Evolutionary conservation across 345 rosid species (phyloP), one percentile per base, ranked within the genome.

Genomic region (Hibiscus mutabilis): DNA sequence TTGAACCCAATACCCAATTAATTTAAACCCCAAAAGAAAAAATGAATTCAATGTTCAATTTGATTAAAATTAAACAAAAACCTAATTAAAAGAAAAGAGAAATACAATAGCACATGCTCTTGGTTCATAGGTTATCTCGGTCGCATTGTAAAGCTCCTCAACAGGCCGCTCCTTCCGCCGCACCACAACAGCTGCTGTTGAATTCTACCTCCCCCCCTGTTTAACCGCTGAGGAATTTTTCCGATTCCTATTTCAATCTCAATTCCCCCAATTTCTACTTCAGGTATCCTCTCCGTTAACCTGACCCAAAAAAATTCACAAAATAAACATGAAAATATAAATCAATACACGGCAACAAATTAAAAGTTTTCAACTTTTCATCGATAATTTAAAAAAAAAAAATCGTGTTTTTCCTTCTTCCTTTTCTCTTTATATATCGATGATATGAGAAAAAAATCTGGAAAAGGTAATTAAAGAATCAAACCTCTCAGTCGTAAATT

Each of bases 71-170:
- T 27, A 70, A 8, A 67, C 37, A 37, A 81, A 76, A 78, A 78
- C 86, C 81, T 73, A 80, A 75, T 37, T 72, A 46, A 65, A 76
- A 21, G 25, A 6, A 68, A 69, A 73, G 70, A 76, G 9, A 33
- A 11, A 62, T 42, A 65, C 21, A 24, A 52, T 59, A 66, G 73
- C 69, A 76, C 87, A 75, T 86, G 84, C 82, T 86, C 42, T 82
- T 21, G 82, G 83, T 76, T 56, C 76, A 59, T 13, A 70, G 80
- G 85, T 76, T 77, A 82, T 55, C 44, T 63, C 72, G 74, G 42
- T 35, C 70, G 77, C 84, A 80, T 84, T 75, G 70, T 59, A 81
- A n/a, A 78, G 71, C 77, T 79, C 77, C 18, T 66, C 68, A 69
- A 86, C 75, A 68, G 66, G 58, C 78, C 77, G 62, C 63, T 77